Base-by-base conservation (phyloP, 768 basidiomycete genomes). In the Rhodotorula sphaerocarpa region DNA sequence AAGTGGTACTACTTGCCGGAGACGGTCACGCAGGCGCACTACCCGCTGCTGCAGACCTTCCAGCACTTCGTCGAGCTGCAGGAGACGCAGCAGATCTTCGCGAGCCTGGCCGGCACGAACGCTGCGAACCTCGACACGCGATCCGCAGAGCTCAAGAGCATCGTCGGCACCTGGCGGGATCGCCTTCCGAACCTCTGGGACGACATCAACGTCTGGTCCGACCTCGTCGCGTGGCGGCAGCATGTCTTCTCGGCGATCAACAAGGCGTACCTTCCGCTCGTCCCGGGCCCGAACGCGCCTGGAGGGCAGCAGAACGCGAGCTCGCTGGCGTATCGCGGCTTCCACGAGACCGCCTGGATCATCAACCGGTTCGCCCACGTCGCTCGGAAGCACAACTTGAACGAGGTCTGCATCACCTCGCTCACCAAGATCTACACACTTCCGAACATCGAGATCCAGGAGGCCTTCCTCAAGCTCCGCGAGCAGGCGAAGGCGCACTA, bases 341-440 rank as follows among this genome's bases (percentile, higher is more conserved):
- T 89, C 75, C 95, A 99, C 73, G 95, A 99, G 78, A 97, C 91
- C 0, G 95, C 95, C 11, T 99, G 95, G 95, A 97, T 95, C 73
- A 96, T 97, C 79, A 99, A 99, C 74, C 86, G 95, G 21, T 97
- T 99, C 73, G 95, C 95, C 14, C 93, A 99, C 76, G 91, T 96
- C 57, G 95, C 95, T 27, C 82, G 95, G 61, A 93, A 97, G 76
- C 95, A 99, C 73, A 88, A 92, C 65, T 81, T 99, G 11, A 80
- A 92, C 48, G 95, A 99, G 51, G 95, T 95, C 44, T 97, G 95
- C 78, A 90, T 89, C 77, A 88, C 82, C 9, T 87, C 88, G 3
- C 80, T 99, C 72, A 91, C 87, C 75, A 96, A 91, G 77, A 99
- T 99, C 68, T 99, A 99, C 76, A 92, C 90, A 0, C 79, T 99